phyloP scores from a whole-genome alignment of 2,329 filamentous ascomycete genomes.

The Fusarium irregulare region DNA sequence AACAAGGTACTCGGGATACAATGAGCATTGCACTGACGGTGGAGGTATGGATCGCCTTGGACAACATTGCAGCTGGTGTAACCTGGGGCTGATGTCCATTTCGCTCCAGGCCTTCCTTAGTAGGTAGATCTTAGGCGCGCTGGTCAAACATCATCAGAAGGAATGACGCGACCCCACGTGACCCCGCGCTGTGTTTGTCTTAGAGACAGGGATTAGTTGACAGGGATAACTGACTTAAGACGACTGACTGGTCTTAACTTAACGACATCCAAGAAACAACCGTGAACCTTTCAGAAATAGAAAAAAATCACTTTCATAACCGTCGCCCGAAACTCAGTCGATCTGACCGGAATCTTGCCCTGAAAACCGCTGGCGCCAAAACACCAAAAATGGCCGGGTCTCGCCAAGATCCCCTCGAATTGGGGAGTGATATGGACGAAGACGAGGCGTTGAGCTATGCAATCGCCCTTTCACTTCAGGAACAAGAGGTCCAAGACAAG shows the following conservation, averaged over 20 bases:
- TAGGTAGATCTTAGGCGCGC: background rate
- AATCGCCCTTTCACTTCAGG: slow-evolving; percentile 67
- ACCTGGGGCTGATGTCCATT: background rate
- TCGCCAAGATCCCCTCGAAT: slow-evolving; percentile 39
- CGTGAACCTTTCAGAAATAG: slow-evolving; percentile 19
- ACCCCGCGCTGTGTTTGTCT: slow-evolving; percentile 37
- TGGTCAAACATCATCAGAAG: background rate
- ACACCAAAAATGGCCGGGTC: slow-evolving; percentile 35
- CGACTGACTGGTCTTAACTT: slow-evolving; percentile 16
- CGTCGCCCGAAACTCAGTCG: slow-evolving; percentile 41
- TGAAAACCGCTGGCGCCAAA: slow-evolving; percentile 21
- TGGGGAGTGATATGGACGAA: slow-evolving; percentile 57
- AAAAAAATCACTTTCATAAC: slow-evolving; percentile 35
- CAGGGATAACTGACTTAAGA: slow-evolving; percentile 32
- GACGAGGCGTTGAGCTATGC: slow-evolving; percentile 71
- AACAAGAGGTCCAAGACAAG: slow-evolving; percentile 35
- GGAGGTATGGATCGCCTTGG: background rate
- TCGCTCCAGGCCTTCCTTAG: background rate
- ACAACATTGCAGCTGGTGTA: background rate
- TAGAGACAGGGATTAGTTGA: slow-evolving; percentile 22
- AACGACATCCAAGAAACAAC: slow-evolving; percentile 22
- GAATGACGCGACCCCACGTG: slow-evolving; percentile 44
- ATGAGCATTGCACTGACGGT: background rate
- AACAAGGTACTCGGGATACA: background rate
- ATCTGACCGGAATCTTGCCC: slow-evolving; percentile 12